Conservation (phyloP, 2,329 filamentous ascomycete species). For the Gyromitra esculenta region DNA sequence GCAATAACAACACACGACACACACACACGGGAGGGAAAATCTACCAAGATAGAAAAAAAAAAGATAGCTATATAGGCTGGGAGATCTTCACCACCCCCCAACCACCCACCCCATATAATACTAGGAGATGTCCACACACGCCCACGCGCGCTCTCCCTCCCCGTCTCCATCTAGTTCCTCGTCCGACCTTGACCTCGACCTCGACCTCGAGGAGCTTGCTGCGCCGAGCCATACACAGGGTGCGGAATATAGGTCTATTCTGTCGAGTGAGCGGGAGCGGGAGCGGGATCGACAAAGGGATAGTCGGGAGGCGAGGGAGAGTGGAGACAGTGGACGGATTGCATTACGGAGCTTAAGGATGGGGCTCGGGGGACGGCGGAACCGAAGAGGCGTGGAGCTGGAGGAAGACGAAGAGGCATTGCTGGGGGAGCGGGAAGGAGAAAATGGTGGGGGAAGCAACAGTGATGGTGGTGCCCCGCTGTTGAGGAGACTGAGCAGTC, state of each 20-base stretch:
- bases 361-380: constrained; percentile 43
- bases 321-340: constrained; percentile 56
- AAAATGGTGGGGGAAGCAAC: not conserved
- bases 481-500: constrained; percentile 46
- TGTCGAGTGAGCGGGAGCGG: constrained; percentile 58
- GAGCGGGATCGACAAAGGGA: constrained; percentile 53
- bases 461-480: constrained; percentile 25
- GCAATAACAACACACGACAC: constrained; percentile 8
- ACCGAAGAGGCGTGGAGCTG: constrained; percentile 15
- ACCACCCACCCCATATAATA: not conserved
- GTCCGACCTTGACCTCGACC: constrained; percentile 70
- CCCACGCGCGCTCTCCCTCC: constrained; percentile 63
- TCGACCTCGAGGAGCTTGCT: constrained; percentile 84
- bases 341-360: constrained; percentile 51
- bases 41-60: not conserved
- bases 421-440: constrained; percentile 41
- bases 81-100: not conserved
- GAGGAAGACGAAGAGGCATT: constrained; percentile 53
- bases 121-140: constrained; percentile 53
- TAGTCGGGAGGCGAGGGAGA: constrained; percentile 55
- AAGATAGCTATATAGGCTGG: constrained; percentile 16
- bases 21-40: not conserved
- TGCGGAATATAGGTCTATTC: constrained; percentile 51
- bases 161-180: constrained; percentile 62
- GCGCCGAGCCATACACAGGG: constrained; percentile 61